Evolutionary conservation across 73 alveolate species (phyloP).

Genomic region (Paramecium sexaurelia): DNA sequence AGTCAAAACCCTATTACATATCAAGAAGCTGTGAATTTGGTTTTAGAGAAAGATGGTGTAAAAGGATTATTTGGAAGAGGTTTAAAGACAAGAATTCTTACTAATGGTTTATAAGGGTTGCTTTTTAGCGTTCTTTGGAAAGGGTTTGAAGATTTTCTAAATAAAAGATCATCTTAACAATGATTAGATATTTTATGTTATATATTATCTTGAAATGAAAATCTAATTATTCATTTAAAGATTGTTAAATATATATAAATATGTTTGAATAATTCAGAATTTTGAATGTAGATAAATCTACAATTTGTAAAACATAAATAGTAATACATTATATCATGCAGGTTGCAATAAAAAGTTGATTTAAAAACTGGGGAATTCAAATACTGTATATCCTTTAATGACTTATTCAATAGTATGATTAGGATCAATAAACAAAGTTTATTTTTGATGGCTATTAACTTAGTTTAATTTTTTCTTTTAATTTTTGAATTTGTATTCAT

Average conservation of each 20-base stretch:
- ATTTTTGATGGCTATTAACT: background rate
- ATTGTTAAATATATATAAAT: too few relatives aligned
- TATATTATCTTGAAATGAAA: too few relatives aligned
- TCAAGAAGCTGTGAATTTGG: slow-evolving; percentile 68
- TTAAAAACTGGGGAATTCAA: slow-evolving; percentile 41
- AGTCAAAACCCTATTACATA: slow-evolving; percentile 61
- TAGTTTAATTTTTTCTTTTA: background rate
- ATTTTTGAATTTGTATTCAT: slow-evolving; percentile 42
- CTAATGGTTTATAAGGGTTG: slow-evolving; percentile 84
- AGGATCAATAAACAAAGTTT: background rate
- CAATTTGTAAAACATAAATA: background rate
- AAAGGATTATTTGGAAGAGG: slow-evolving; percentile 79
- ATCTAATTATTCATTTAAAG: too few relatives aligned
- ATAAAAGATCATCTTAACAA: background rate
- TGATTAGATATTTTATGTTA: background rate
- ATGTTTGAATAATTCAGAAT: too few relatives aligned
- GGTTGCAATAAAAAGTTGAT: background rate
- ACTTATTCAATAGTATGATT: background rate
- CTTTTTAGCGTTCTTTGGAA: slow-evolving; percentile 74
- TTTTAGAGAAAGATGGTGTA: slow-evolving; percentile 74
- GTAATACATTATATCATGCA: background rate
- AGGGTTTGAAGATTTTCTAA: slow-evolving; percentile 44
- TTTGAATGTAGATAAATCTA: background rate
- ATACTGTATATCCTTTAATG: slow-evolving; percentile 48
- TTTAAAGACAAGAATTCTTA: slow-evolving; percentile 78